Base-by-base conservation (phyloP, 2,329 filamentous ascomycete species). In the Esteya vermicola region DNA sequence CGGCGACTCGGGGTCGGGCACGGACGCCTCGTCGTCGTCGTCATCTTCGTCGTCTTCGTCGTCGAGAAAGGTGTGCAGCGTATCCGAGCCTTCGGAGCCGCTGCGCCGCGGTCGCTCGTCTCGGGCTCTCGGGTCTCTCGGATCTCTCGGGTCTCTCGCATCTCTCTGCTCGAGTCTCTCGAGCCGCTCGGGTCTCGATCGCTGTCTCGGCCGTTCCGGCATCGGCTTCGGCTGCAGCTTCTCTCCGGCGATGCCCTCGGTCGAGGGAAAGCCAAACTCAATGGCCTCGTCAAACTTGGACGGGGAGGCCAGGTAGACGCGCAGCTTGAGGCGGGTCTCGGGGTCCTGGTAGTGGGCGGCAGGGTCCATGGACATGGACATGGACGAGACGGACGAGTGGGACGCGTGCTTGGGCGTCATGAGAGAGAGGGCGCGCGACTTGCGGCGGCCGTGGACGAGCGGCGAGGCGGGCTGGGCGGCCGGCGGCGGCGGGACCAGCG, bases 211-310 rank as follows among this genome's bases (percentile, higher is more conserved):
- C 13, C 12, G 6, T 6, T 6, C 10, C 9, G 19, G n/a, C 22
- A 13, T 10, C 16, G 39, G 2, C 19, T 9, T 16, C 20, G 14
- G 5, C 36, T 16, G 23, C 20, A n/a, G 13, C 20, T n/a, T n/a
- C 25, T 50, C 50, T n/a, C 59, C 50, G 4, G 55, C 48, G 18
- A 60, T 46, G 8, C 51, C 58, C 26, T 75, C 69, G 27, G 65
- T 65, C 0, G 79, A 76, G 0, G 86, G 85, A 51, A 95, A 96
- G 1, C 89, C 89, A 58, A 93, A 95, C 55, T 93, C 84, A 39
- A 96, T 74, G 1, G 85, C 86, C 59, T 96, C 89, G 54, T 96
- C 89, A 50, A 96, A 96, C 55, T 93, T 94, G 49, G 93, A 84
- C 1, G 88, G 82, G 1, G 86, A 93, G 8, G 84, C 82, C 18